Evolutionary conservation across 495 filamentous ascomycete species (phyloP), one percentile per base, ranked within the genome.

Genomic region (Cercophora newfieldiana): DNA sequence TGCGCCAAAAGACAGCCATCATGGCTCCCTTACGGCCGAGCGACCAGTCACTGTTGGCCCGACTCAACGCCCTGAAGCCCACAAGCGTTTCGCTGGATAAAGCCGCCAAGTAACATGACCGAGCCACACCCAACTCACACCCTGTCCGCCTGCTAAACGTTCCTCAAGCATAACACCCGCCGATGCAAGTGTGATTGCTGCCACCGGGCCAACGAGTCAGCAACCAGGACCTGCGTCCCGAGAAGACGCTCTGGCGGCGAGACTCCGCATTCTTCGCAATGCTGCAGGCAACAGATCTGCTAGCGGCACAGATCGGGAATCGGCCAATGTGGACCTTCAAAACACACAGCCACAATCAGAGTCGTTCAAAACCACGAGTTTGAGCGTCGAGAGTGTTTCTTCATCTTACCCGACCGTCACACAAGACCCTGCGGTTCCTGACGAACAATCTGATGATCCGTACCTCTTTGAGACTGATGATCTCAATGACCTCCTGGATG

Each of bases 21-120:
- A 68, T 66, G 65, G 70, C 92, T 18, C 89, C 77, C 85, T 87
- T 19, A 79, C 85, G 21, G 89, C 91, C 61, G 88, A 90, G 47
- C 49, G 95, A 97, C 78, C 86, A 89, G 76, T 92, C 92, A 0
- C 92, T 99, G 70, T 88, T 94, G 33, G 90, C 93, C 64, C 85
- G 92, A 71, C 80, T 97, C 59, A 97, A 96, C 72, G 89, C 90
- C 55, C 85, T 99, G 61, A 80, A 81, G 58, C 68, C 78, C 12
- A 75, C 71, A 59, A 70, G 67, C 31, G 73, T 81, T 47, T 73
- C 68, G 5, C 71, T 81, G 22, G 73, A 74, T 18, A 66, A 66
- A n/a, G 47, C 70, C 48, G 59, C 67, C 73, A 72, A 72, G 76
- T 80, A 80, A 56, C 3, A 44, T 16, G 21, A 33, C 54, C 60